A percentile compares a stretch with the other conserved stretches of the same genome.
Evolutionary conservation across 1,284 basidiomycete genomes (phyloP).

Genomic region (Coriolopsis trogii): DNA sequence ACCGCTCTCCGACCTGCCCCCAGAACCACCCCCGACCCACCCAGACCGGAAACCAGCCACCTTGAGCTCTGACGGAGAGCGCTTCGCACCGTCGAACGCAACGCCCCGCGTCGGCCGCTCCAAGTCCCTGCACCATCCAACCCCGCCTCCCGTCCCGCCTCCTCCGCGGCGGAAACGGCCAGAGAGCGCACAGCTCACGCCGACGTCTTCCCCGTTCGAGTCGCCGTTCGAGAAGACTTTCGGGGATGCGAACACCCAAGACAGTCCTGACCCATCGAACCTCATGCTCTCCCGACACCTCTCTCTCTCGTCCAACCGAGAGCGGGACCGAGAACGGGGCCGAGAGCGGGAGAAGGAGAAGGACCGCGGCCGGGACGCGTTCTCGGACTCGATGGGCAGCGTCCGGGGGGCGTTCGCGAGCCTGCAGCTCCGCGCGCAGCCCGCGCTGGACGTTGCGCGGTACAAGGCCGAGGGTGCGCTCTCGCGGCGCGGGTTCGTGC

Average conservation of each 20-base stretch:
- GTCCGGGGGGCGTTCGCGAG: slow-evolving; percentile 51
- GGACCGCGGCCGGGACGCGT: slow-evolving; percentile 15
- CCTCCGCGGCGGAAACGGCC: slow-evolving; percentile 53
- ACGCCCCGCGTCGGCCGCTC: slow-evolving; percentile 51
- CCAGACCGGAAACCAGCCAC: slow-evolving; percentile 51
- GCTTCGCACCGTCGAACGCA: slow-evolving; percentile 27
- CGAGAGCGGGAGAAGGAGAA: slow-evolving; percentile 8
- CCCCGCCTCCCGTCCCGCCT: slow-evolving; percentile 47
- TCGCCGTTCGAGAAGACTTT: slow-evolving; percentile 23
- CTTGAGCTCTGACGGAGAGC: slow-evolving; percentile 23
- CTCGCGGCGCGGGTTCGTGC: slow-evolving; percentile 58
- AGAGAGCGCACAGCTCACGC: slow-evolving; percentile 60
- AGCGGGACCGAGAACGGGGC: slow-evolving; percentile 21
- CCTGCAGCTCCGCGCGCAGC: slow-evolving; percentile 50
- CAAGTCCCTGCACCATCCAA: slow-evolving; percentile 55
- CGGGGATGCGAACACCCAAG: slow-evolving; percentile 14
- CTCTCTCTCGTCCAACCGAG: slow-evolving; percentile 33
- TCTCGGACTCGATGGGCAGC: slow-evolving; percentile 36
- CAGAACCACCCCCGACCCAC: slow-evolving; percentile 54
- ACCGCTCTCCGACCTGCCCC: slow-evolving; percentile 29
- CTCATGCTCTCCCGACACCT: slow-evolving; percentile 40
- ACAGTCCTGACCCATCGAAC: slow-evolving; percentile 15
- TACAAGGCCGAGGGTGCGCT: slow-evolving; percentile 75
- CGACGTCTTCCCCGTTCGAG: slow-evolving; percentile 26
- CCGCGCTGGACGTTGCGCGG: slow-evolving; percentile 51